Base-by-base conservation (phyloP, 2,329 filamentous ascomycete species). In the Xylariaceae sp. region DNA sequence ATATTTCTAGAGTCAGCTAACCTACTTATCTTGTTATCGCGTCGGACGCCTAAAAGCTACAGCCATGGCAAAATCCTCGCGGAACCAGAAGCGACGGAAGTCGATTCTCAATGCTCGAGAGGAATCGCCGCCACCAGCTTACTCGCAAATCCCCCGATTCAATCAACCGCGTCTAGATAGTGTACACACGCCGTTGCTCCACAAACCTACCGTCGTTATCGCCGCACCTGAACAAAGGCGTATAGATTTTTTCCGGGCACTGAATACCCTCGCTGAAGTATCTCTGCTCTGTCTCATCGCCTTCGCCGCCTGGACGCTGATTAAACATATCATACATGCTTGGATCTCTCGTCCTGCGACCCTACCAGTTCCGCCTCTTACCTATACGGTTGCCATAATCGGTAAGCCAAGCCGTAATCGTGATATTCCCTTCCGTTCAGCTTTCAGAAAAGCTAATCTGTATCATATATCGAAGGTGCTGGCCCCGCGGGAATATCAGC, bases 401-500 rank as follows among this genome's bases (percentile, higher is more conserved):
- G 65, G 66, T 68, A 60, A 42, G 62, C 53, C 26, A 60, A 42
- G 62, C 53, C 26, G 7, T 7, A n/a, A 20, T 4, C 16, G 19
- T 40, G n/a, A 29, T 19, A 43, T 40, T 54, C 23, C 50, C 21
- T n/a, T 18, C 5, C 4, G 20, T 32, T 42, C 20, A 48, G 14
- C 3, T 6, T 29, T 10, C 32, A 26, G 23, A 9, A 9, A 26
- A 10, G 9, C 12, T 20, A 6, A 47, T 21, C 44, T 52, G 56
- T 64, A 52, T 59, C 21, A 9, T n/a, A n/a, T 7, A 47, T 16
- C 26, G 6, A 32, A 67, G 66, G 66, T n/a, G 64, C 64, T 19
- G 66, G 66, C 7, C 65, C 66, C 18, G 65, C 64, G 1, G 66
- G 66, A 10, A 64, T 68, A 50, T 66, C 60, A 44, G 66, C 64